phyloP scores from a whole-genome alignment of 805 yeast genomes.

The Suhomyces kilbournensis region DNA sequence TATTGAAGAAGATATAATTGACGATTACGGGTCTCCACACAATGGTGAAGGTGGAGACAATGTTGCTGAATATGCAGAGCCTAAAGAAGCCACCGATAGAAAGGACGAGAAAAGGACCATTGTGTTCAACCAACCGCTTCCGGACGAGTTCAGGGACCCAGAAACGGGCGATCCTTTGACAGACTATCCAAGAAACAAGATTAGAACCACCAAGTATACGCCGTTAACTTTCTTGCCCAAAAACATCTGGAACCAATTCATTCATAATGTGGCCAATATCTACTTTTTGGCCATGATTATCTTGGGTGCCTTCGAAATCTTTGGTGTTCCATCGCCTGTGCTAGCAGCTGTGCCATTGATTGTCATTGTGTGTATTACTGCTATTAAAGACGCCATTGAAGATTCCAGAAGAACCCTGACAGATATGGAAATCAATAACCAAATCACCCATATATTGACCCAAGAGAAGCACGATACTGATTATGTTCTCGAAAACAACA shows the following conservation, averaged over 20 bases:
- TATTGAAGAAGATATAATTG: conserved; percentile 21
- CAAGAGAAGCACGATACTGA: conserved; percentile 31
- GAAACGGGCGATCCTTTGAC: conserved; percentile 55
- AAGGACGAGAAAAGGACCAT: conserved; percentile 42
- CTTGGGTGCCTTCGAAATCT: conserved; percentile 65
- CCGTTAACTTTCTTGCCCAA: conserved; percentile 87
- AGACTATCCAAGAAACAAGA: conserved; percentile 81
- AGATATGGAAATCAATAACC: conserved; percentile 76
- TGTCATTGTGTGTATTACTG: conserved; percentile 72
- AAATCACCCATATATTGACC: conserved; percentile 59
- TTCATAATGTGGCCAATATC: conserved; percentile 75
- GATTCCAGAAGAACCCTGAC: conserved; percentile 71
- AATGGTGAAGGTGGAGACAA: conserved; percentile 1
- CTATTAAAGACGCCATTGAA: conserved; percentile 76
- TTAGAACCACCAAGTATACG: conserved; percentile 93
- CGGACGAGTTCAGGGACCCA: conserved; percentile 55
- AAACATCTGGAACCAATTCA: conserved; percentile 72
- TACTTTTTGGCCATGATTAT: conserved; percentile 80
- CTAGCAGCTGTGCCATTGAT: conserved; percentile 74
- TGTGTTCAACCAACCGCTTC: conserved; percentile 59
- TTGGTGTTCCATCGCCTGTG: conserved; percentile 80
- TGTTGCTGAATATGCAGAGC: conserved; percentile 24
- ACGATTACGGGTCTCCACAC: conserved; percentile 17
- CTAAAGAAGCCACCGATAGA: conserved; percentile 30
- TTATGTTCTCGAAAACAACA: conserved; percentile 45